A percentile compares a stretch with the other conserved stretches of the same genome.
Conservation (phyloP, 2,329 filamentous ascomycete species). For the Aureobasidium subglaciale region DNA sequence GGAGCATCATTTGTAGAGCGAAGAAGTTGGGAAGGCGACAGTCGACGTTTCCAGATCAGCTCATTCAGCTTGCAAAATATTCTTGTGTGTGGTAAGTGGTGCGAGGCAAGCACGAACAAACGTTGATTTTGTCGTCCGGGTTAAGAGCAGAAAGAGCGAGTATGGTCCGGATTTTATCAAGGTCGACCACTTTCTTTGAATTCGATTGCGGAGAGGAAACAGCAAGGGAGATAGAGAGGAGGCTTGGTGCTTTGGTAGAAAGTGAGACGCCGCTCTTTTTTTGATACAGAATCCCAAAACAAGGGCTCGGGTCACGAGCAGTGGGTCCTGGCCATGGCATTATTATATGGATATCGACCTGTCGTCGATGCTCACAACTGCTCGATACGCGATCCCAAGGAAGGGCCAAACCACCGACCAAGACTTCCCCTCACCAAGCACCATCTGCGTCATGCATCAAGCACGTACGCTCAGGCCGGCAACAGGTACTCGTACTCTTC, state of each 20-base stretch:
- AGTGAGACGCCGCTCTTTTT: slow-evolving; percentile 11
- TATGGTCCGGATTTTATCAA: neutral
- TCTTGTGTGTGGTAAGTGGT: neutral
- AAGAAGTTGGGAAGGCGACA: neutral
- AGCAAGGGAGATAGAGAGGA: neutral
- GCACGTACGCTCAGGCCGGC: slow-evolving; percentile 5
- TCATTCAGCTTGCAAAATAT: neutral
- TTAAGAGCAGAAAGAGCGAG: slow-evolving; percentile 1
- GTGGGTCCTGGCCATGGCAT: slow-evolving; percentile 12
- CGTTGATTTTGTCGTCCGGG: slow-evolving; percentile 2
- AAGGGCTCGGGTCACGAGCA: neutral
- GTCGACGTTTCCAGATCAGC: slow-evolving; percentile 1
- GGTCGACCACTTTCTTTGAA: neutral
- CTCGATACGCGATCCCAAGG: slow-evolving; percentile 6
- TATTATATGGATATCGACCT: slow-evolving; percentile 9
- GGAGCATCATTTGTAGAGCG: slow-evolving; percentile 5
- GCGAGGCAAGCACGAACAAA: slow-evolving; percentile 6
- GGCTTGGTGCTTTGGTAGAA: slow-evolving; percentile 9
- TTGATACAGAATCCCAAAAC: neutral
- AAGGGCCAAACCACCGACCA: slow-evolving; percentile 4
- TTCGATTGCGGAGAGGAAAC: neutral
- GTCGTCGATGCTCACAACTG: neutral
- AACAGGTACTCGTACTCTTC: neutral
- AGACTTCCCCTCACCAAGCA: slow-evolving; percentile 3
- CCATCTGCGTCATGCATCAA: slow-evolving; percentile 9